Evolutionary conservation across 164 flowering plant species (phyloP).

Genomic region (Umbellularia californica): DNA sequence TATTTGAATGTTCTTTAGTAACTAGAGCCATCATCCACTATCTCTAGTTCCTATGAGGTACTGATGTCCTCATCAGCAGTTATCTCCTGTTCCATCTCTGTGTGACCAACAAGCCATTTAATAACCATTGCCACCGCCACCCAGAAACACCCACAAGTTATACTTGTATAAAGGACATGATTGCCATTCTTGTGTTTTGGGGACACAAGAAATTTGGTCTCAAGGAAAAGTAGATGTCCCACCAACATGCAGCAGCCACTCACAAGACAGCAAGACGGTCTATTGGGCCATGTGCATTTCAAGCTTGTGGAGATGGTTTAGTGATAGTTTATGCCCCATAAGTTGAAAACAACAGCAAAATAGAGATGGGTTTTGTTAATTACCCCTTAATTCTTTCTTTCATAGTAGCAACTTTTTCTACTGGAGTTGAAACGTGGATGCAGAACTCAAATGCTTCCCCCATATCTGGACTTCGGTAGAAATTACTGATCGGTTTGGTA

Average conservation of each 20-base stretch:
- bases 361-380: neutral
- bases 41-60: neutral
- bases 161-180: no score
- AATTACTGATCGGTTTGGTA: conserved; percentile 48
- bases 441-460: conserved; percentile 49
- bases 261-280: no score
- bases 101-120: neutral
- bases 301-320: no score
- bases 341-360: neutral
- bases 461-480: conserved; percentile 53
- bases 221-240: no score
- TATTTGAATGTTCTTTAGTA: no score
- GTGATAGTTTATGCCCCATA: neutral
- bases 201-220: no score
- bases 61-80: neutral
- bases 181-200: no score
- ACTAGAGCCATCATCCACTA: no score
- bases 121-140: no score
- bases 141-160: no score
- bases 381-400: conserved; percentile 39
- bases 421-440: conserved; percentile 50
- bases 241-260: no score
- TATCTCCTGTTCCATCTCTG: neutral
- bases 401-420: conserved; percentile 40
- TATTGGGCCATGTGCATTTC: no score